These are phyloP conservation scores for Telopea speciosissima DNA, from an alignment of 177 flowering plant species.

Conservation along the genomic window DNA sequence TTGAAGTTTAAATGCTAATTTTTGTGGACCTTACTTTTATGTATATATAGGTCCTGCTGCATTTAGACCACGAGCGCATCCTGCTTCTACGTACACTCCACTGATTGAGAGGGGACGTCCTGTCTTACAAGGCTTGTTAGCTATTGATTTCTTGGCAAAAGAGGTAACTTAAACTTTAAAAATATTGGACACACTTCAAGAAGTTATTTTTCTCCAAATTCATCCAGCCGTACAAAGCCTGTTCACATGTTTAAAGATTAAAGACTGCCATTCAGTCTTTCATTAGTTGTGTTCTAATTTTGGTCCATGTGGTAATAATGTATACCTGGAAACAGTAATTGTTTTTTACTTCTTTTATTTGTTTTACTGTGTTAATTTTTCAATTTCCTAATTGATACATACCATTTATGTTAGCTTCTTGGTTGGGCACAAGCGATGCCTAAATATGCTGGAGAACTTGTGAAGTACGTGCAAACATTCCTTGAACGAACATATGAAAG, in stretches of 20 bases:
- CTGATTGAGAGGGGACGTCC: constrained; percentile 87
- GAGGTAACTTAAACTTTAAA: constrained; percentile 55
- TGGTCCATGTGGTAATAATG: too few relatives aligned
- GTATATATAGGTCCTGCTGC: constrained; percentile 87
- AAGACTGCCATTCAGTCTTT: too few relatives aligned
- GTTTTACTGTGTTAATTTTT: neutral
- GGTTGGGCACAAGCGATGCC: constrained; percentile 99
- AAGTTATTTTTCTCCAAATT: too few relatives aligned
- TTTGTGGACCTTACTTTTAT: neutral
- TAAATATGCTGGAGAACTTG: constrained; percentile 86
- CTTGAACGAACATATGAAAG: constrained; percentile 96
- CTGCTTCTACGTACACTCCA: constrained; percentile 58
- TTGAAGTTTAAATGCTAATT: neutral
- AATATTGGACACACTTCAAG: too few relatives aligned
- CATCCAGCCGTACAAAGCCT: too few relatives aligned
- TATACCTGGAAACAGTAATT: too few relatives aligned
- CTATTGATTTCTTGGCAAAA: constrained; percentile 85
- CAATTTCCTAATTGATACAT: neutral
- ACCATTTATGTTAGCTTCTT: constrained; percentile 50
- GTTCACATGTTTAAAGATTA: too few relatives aligned
- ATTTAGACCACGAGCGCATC: constrained; percentile 88
- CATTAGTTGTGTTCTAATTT: too few relatives aligned
- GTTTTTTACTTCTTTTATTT: neutral
- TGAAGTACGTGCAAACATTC: constrained; percentile 90
- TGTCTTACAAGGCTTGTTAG: constrained; percentile 90